A percentile compares a stretch with the other conserved stretches of the same genome.
Conservation (phyloP, 179 eudicot genomes). For the Amaranthus tricolor region DNA sequence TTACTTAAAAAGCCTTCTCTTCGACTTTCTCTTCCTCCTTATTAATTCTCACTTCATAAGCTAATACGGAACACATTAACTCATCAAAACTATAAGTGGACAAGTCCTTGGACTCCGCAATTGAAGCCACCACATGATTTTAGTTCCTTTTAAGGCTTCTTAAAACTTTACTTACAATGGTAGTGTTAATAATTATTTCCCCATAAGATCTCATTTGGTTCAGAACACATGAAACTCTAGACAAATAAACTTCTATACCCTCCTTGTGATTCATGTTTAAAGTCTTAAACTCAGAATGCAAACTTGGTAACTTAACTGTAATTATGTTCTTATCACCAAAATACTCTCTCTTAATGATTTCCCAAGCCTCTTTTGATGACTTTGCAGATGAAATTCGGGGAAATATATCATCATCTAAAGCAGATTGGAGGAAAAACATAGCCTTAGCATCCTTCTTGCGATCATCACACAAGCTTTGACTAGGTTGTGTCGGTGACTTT, state of each 20-base stretch:
- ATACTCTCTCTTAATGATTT: background rate
- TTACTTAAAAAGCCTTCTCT: no score
- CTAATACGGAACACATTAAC: no score
- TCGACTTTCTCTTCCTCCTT: no score
- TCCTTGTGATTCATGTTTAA: background rate
- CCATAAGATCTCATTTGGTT: no score
- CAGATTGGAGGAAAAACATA: background rate
- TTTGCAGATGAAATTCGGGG: background rate
- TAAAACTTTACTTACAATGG: no score
- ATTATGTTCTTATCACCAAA: background rate
- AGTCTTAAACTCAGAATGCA: background rate
- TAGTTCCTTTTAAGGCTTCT: no score
- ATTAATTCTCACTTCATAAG: no score
- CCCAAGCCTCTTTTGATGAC: background rate
- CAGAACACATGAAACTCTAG: background rate
- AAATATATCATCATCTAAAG: background rate
- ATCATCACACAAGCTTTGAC: background rate
- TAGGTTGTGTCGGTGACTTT: background rate
- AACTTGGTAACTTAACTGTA: background rate
- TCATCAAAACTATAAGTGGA: no score
- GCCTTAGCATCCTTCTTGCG: background rate
- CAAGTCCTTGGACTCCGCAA: no score
- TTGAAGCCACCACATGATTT: background rate
- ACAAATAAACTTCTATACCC: background rate
- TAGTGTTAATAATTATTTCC: no score